A percentile compares a stretch with the other conserved stretches of the same genome.
These are phyloP conservation scores for Daldinia bambusicola DNA, from an alignment of 495 filamentous ascomycete genomes.

Conservation along the genomic window DNA sequence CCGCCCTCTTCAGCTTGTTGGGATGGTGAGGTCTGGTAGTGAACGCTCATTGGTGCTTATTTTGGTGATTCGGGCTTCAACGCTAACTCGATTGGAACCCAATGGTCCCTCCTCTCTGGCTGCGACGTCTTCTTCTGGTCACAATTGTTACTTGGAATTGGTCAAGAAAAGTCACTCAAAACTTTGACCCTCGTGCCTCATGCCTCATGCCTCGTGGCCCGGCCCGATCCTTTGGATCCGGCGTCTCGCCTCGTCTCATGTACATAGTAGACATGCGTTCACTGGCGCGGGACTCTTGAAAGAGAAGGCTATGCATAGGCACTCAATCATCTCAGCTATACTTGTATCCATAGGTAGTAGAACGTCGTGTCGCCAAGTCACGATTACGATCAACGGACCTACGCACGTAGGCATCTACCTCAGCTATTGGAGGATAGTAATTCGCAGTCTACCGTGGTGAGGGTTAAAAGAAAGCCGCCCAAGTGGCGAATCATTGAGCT, in stretches of 20 bases:
- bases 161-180: slow-evolving; percentile 16
- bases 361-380: slow-evolving; percentile 17
- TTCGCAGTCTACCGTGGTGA: slow-evolving; percentile 32
- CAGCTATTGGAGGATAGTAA: slow-evolving; percentile 3
- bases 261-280: slow-evolving; percentile 12
- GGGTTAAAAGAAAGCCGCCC: slow-evolving; percentile 26
- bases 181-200: slow-evolving; percentile 39
- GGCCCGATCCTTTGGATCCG: slow-evolving; percentile 42
- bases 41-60: slow-evolving; percentile 32
- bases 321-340: slow-evolving; percentile 21
- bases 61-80: slow-evolving; percentile 44
- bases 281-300: slow-evolving; percentile 11
- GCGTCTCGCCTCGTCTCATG: slow-evolving; percentile 41
- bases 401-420: slow-evolving; percentile 14
- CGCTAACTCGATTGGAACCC: slow-evolving; percentile 45
- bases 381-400: slow-evolving; percentile 16
- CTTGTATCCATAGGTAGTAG: slow-evolving; percentile 8
- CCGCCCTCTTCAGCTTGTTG: slow-evolving; percentile 20
- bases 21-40: slow-evolving; percentile 32
- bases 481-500: slow-evolving; percentile 38
- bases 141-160: slow-evolving; percentile 42
- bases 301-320: slow-evolving; percentile 6
- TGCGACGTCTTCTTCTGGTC: slow-evolving; percentile 24
- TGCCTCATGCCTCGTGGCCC: slow-evolving; percentile 46
- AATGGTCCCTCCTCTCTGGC: slow-evolving; percentile 33